Conservation (phyloP, 768 basidiomycete genomes). For the Mycena chlorophos region DNA sequence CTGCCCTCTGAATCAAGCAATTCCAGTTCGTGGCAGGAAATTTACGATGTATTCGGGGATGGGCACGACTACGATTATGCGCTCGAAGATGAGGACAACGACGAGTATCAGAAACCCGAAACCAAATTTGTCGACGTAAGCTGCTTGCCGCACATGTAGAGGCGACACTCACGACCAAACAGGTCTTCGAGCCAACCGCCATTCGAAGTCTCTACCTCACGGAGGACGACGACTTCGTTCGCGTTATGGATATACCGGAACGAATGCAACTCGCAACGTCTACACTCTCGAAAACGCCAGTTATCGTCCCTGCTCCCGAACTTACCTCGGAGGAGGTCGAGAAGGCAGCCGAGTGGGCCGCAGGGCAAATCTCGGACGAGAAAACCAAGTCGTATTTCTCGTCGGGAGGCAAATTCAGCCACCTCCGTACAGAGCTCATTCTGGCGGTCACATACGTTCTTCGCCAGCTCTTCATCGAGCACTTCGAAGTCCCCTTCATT, state of each 20-base stretch:
- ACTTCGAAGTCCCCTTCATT: constrained; percentile 93
- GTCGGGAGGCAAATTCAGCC: constrained; percentile 56
- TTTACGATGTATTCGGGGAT: constrained; percentile 94
- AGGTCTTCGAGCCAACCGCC: constrained; percentile 99
- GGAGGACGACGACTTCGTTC: constrained; percentile 91
- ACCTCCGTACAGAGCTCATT: constrained; percentile 68
- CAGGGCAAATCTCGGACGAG: constrained; percentile 67
- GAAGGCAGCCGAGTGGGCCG: constrained; percentile 87
- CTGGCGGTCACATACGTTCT: constrained; percentile 78
- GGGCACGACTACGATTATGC: constrained; percentile 98
- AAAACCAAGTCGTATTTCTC: constrained; percentile 77
- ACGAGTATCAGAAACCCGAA: constrained; percentile 58
- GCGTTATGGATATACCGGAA: constrained; percentile 88
- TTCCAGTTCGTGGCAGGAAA: constrained; percentile 88
- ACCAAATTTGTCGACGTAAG: constrained; percentile 84
- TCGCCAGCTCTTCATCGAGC: constrained; percentile 79
- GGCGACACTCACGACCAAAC: constrained; percentile 13
- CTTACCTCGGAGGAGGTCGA: constrained; percentile 70
- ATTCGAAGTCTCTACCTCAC: constrained; percentile 87
- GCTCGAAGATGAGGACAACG: constrained; percentile 80
- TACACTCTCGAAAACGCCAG: constrained; percentile 42
- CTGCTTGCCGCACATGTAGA: too few relatives aligned
- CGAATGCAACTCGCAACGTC: constrained; percentile 87
- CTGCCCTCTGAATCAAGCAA: constrained; percentile 8
- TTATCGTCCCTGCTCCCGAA: constrained; percentile 45